These are phyloP conservation scores for Kluyveromyces sp. DNA, from an alignment of 1,139 yeast species.

Conservation along the genomic window DNA sequence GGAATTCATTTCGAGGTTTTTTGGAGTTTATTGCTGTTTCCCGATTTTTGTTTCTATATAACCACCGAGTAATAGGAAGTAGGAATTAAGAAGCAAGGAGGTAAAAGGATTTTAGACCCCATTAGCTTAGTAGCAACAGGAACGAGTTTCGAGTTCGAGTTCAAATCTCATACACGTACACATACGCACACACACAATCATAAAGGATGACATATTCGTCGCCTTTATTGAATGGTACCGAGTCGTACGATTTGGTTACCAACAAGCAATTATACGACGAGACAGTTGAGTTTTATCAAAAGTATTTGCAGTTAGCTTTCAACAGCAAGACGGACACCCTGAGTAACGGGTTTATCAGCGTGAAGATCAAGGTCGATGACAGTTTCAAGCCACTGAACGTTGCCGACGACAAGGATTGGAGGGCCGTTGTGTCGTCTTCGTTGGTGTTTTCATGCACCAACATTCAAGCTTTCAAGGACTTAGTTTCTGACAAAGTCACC, in stretches of 20 bases:
- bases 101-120: too few relatives aligned
- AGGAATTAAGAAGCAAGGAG: too few relatives aligned
- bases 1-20: too few relatives aligned
- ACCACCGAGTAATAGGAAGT: too few relatives aligned
- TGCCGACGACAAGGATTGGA: constrained; percentile 29
- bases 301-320: constrained; percentile 18
- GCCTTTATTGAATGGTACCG: constrained; percentile 31
- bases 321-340: constrained; percentile 10
- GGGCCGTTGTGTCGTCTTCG: constrained; percentile 29
- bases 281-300: constrained; percentile 24
- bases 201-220: constrained; percentile 19
- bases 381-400: constrained; percentile 3
- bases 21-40: too few relatives aligned
- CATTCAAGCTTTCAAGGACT: constrained; percentile 23
- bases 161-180: too few relatives aligned
- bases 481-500: constrained; percentile 21
- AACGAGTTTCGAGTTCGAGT: too few relatives aligned
- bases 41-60: too few relatives aligned
- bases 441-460: constrained; percentile 30
- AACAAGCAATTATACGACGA: constrained; percentile 19
- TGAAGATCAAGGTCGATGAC: neutral
- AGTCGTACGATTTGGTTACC: constrained; percentile 24
- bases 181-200: neutral
- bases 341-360: neutral
- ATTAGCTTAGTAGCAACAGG: too few relatives aligned